phyloP scores from a whole-genome alignment of 352 stramenopile species.

The Phytophthora palmivora region DNA sequence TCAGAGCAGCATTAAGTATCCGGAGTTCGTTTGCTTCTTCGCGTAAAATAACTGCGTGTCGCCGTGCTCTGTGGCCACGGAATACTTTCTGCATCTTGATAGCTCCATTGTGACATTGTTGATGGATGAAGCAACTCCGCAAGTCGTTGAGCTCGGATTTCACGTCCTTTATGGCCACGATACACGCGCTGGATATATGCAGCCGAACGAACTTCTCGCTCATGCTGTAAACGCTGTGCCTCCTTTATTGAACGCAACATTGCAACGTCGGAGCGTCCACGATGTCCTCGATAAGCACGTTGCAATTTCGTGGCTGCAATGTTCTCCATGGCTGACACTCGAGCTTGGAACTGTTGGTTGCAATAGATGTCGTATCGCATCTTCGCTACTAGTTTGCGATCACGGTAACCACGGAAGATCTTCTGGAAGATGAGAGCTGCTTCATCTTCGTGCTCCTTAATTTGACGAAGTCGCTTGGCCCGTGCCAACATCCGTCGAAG shows the following conservation, averaged over 20 bases:
- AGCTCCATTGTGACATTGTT: slow-evolving; percentile 57
- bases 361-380: slow-evolving; percentile 57
- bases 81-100: slow-evolving; percentile 76
- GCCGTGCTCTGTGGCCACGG: slow-evolving; percentile 59
- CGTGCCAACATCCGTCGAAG: slow-evolving; percentile 61
- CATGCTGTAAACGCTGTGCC: slow-evolving; percentile 48
- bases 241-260: slow-evolving; percentile 60
- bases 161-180: slow-evolving; percentile 67
- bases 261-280: slow-evolving; percentile 54
- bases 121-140: slow-evolving; percentile 56
- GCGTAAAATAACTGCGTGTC: slow-evolving; percentile 48
- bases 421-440: slow-evolving; percentile 80
- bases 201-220: slow-evolving; percentile 51
- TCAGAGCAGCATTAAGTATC: slow-evolving; percentile 62
- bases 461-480: slow-evolving; percentile 55
- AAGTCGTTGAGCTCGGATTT: slow-evolving; percentile 49
- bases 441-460: slow-evolving; percentile 63
- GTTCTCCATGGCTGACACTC: slow-evolving; percentile 63
- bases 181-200: slow-evolving; percentile 82
- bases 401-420: slow-evolving; percentile 73
- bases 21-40: slow-evolving; percentile 47
- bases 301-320: slow-evolving; percentile 77
- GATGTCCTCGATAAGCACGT: slow-evolving; percentile 69
- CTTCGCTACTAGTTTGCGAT: slow-evolving; percentile 44
- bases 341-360: slow-evolving; percentile 56